These are phyloP conservation scores for Solanum dulcamara DNA, from an alignment of 257 asterid genomes.

Conservation along the genomic window DNA sequence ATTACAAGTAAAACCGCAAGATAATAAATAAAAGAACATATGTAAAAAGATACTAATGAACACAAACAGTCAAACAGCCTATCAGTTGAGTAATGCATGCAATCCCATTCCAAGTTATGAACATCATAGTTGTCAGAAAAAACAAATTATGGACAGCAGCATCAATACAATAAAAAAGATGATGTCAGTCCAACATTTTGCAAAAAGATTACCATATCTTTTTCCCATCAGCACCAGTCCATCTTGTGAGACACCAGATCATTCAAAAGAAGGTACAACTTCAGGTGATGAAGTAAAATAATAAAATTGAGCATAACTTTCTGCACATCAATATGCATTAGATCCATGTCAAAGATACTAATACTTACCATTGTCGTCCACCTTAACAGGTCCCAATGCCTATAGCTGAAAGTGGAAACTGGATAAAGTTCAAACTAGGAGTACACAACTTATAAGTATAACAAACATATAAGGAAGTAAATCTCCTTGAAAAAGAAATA, in stretches of 20 bases:
- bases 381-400: slow-evolving; percentile 34
- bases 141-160: no score
- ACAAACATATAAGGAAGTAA: background rate
- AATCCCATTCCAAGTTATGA: no score
- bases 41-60: background rate
- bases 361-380: background rate
- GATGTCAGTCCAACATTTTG: background rate
- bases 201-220: slow-evolving; percentile 47
- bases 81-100: background rate
- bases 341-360: no score
- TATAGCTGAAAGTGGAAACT: slow-evolving; percentile 10
- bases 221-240: slow-evolving; percentile 75
- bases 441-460: background rate
- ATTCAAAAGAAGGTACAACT: slow-evolving; percentile 22
- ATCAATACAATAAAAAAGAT: no score
- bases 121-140: no score
- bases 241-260: slow-evolving; percentile 73
- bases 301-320: background rate
- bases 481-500: background rate
- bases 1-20: background rate
- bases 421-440: background rate
- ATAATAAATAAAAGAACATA: background rate
- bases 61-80: background rate
- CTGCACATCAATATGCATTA: no score
- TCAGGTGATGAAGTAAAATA: background rate